Percentiles rank a stretch among this genome's conserved stretches.
These are phyloP conservation scores for Geranium incanum DNA, from an alignment of 441 rosid genomes.

Conservation along the genomic window DNA sequence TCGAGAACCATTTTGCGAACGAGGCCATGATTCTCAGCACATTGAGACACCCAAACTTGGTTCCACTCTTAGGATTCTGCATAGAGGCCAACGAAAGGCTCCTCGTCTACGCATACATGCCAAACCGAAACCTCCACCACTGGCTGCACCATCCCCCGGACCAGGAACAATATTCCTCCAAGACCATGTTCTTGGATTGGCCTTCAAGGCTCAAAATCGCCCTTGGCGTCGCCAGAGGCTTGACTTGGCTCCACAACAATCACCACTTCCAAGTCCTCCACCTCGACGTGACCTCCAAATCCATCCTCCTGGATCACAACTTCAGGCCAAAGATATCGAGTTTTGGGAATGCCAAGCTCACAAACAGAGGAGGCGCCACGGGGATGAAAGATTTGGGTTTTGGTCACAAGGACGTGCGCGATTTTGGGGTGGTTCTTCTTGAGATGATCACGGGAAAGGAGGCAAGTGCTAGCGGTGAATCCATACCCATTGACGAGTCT, in stretches of 20 bases:
- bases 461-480: background rate
- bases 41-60: slow-evolving; percentile 20
- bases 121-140: slow-evolving; percentile 20
- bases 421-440: background rate
- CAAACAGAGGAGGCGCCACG: background rate
- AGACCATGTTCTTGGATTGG: slow-evolving; percentile 14
- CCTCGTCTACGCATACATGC: slow-evolving; percentile 23
- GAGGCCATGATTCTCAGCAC: slow-evolving; percentile 16
- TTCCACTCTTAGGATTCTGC: slow-evolving; percentile 25
- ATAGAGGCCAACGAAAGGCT: slow-evolving; percentile 13
- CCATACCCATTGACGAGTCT: slow-evolving; percentile 11
- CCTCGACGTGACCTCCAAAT: slow-evolving; percentile 20
- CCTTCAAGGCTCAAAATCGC: slow-evolving; percentile 20
- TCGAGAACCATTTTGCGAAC: slow-evolving; percentile 14
- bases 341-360: slow-evolving; percentile 13
- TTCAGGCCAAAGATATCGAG: slow-evolving; percentile 32
- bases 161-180: background rate
- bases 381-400: background rate
- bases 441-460: background rate
- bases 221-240: slow-evolving; percentile 19
- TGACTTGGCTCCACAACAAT: slow-evolving; percentile 25
- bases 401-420: background rate
- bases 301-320: slow-evolving; percentile 22
- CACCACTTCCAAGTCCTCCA: slow-evolving; percentile 12
- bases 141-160: slow-evolving; percentile 8